Conservation (phyloP, 1,139 yeast species). For the Geotrichum aggregatum region DNA sequence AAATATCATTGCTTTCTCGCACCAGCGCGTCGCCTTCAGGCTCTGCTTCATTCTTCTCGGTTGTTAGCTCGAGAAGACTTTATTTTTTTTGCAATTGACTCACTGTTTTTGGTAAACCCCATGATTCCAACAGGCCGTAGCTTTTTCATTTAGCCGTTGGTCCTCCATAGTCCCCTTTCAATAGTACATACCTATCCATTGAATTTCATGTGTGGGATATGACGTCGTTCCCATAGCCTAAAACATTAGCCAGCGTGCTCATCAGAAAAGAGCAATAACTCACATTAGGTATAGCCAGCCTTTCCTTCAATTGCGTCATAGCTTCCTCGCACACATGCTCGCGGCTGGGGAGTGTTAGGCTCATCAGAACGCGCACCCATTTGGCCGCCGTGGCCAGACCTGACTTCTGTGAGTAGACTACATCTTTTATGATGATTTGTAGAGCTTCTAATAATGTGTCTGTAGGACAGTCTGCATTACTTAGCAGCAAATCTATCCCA, state of each 20-base stretch:
- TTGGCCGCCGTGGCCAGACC: slow-evolving; percentile 14
- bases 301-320: slow-evolving; percentile 18
- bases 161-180: background rate
- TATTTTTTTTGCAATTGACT: background rate
- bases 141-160: slow-evolving; percentile 4
- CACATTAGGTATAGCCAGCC: slow-evolving; percentile 18
- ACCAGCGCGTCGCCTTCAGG: slow-evolving; percentile 21
- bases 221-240: slow-evolving; percentile 3
- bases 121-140: slow-evolving; percentile 24
- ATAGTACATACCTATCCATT: slow-evolving; percentile 20
- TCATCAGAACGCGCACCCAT: slow-evolving; percentile 21
- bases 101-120: slow-evolving; percentile 23
- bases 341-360: slow-evolving; percentile 19
- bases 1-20: slow-evolving; percentile 22
- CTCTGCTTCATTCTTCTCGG: slow-evolving; percentile 18
- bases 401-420: slow-evolving; percentile 9
- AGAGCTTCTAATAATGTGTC: slow-evolving; percentile 16
- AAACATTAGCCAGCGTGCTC: background rate
- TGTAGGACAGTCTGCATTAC: slow-evolving; percentile 12
- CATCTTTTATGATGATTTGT: slow-evolving; percentile 19
- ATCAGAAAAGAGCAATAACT: background rate
- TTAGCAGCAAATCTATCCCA: slow-evolving; percentile 20
- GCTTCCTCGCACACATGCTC: slow-evolving; percentile 20
- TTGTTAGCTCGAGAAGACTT: too few species aligned
- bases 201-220: slow-evolving; percentile 21